Evolutionary conservation across 2,329 filamentous ascomycete species (phyloP).

Genomic region (Ophiostoma montium): DNA sequence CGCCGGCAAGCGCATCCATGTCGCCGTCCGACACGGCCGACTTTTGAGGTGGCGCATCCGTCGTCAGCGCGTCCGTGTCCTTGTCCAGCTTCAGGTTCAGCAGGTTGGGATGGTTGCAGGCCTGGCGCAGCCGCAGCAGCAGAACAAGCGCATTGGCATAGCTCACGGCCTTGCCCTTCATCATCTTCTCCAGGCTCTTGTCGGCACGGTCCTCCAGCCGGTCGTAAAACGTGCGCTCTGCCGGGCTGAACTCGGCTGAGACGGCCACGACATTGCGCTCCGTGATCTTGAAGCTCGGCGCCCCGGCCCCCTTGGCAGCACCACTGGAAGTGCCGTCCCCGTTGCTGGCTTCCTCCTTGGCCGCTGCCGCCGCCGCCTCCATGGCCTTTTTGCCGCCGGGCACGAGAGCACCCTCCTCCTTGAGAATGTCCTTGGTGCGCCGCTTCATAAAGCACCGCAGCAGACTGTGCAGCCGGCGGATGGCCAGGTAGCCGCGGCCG

Average conservation of each 20-base stretch:
- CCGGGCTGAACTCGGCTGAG: constrained; percentile 60
- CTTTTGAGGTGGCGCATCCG: constrained; percentile 35
- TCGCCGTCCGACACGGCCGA: constrained; percentile 41
- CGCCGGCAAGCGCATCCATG: constrained; percentile 69
- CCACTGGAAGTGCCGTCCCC: background rate
- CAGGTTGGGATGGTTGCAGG: constrained; percentile 86
- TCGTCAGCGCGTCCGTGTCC: constrained; percentile 72
- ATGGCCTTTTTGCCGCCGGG: constrained; percentile 51
- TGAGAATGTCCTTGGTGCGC: constrained; percentile 94
- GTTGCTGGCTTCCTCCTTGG: background rate
- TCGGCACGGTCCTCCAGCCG: constrained; percentile 74
- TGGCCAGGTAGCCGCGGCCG: constrained; percentile 77
- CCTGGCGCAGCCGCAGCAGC: constrained; percentile 78
- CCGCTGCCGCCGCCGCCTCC: constrained; percentile 24
- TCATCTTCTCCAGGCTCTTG: constrained; percentile 76
- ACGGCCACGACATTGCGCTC: constrained; percentile 78
- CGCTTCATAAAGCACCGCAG: constrained; percentile 95
- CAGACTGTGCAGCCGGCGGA: constrained; percentile 70
- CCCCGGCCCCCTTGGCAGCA: constrained; percentile 18
- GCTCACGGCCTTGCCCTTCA: constrained; percentile 59
- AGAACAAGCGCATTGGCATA: constrained; percentile 91
- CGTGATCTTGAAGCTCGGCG: constrained; percentile 74
- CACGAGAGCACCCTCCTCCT: constrained; percentile 67
- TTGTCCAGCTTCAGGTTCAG: constrained; percentile 74
- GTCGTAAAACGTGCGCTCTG: constrained; percentile 76